phyloP scores from a whole-genome alignment of 2,329 filamentous ascomycete species.

The Pleurostoma richardsiae region DNA sequence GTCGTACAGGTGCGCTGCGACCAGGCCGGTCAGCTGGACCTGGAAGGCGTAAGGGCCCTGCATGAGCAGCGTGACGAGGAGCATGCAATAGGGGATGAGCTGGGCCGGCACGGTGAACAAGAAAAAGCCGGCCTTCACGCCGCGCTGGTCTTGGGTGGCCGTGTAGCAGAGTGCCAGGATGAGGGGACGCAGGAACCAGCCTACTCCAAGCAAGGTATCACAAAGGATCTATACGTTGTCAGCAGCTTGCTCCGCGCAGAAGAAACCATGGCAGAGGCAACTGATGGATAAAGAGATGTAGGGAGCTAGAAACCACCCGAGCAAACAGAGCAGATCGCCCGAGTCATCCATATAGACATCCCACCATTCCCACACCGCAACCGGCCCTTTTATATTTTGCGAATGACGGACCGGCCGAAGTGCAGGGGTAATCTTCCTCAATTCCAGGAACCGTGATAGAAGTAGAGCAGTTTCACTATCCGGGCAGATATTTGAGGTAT shows the following conservation, averaged over 20 bases:
- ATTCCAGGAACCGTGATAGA: slow-evolving; percentile 80
- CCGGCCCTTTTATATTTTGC: slow-evolving; percentile 56
- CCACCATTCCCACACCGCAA: slow-evolving; percentile 71
- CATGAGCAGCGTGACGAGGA: slow-evolving; percentile 68
- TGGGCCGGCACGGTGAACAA: slow-evolving; percentile 80
- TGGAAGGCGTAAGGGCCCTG: slow-evolving; percentile 51
- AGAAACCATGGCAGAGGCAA: slow-evolving; percentile 4
- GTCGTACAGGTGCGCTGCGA: slow-evolving; percentile 86
- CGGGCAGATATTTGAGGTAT: slow-evolving; percentile 70
- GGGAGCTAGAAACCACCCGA: slow-evolving; percentile 58
- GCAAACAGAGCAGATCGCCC: slow-evolving; percentile 52
- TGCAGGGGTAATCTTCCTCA: slow-evolving; percentile 76
- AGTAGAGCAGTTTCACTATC: slow-evolving; percentile 59
- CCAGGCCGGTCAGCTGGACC: slow-evolving; percentile 68
- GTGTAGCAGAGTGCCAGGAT: slow-evolving; percentile 80
- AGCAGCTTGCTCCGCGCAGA: too few relatives aligned
- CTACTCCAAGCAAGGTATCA: slow-evolving; percentile 42
- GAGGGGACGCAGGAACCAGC: slow-evolving; percentile 57
- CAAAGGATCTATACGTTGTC: too few relatives aligned
- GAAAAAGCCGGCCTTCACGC: slow-evolving; percentile 70
- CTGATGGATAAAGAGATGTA: slow-evolving; percentile 42
- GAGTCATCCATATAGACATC: slow-evolving; percentile 68
- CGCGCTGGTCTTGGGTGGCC: slow-evolving; percentile 78
- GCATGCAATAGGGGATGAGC: slow-evolving; percentile 74
- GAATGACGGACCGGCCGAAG: slow-evolving; percentile 60